Percentiles rank a stretch among this genome's conserved stretches.
phyloP scores from a whole-genome alignment of 345 rosid genomes.

The Corchorus capsularis region DNA sequence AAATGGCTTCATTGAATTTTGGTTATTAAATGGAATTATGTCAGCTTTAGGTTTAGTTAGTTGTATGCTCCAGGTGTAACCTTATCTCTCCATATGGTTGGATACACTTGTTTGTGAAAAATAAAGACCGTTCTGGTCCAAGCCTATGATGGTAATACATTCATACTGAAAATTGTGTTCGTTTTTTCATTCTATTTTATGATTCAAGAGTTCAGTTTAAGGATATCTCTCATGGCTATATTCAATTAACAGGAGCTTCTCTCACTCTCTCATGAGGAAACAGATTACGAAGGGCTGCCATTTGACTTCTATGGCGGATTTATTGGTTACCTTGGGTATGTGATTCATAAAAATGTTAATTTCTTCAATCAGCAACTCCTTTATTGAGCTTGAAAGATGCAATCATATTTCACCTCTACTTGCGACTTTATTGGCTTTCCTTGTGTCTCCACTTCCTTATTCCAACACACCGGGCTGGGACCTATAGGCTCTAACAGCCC shows the following conservation, averaged over 20 bases:
- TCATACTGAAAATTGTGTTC: background rate
- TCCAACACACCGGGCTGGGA: background rate
- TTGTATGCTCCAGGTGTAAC: background rate
- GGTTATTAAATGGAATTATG: background rate
- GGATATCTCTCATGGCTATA: constrained; percentile 15
- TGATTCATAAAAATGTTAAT: constrained; percentile 22
- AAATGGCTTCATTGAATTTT: background rate
- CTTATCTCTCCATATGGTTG: background rate
- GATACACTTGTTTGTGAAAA: background rate
- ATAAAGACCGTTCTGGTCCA: background rate
- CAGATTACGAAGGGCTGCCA: constrained; percentile 80
- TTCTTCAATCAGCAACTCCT: background rate
- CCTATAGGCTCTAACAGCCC: background rate
- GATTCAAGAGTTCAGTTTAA: background rate
- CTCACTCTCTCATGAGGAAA: constrained; percentile 59
- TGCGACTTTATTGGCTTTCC: background rate
- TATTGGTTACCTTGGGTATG: constrained; percentile 92
- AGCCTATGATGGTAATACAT: background rate
- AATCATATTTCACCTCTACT: background rate
- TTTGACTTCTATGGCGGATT: constrained; percentile 93
- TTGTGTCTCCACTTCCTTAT: background rate
- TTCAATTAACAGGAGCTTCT: constrained; percentile 65
- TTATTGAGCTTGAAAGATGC: background rate
- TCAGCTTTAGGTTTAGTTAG: background rate
- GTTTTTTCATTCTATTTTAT: constrained; percentile 10